Evolutionary conservation across 2,329 filamentous ascomycete genomes (phyloP), one percentile per base, ranked within the genome.

Genomic region (Clonostachys solani): DNA sequence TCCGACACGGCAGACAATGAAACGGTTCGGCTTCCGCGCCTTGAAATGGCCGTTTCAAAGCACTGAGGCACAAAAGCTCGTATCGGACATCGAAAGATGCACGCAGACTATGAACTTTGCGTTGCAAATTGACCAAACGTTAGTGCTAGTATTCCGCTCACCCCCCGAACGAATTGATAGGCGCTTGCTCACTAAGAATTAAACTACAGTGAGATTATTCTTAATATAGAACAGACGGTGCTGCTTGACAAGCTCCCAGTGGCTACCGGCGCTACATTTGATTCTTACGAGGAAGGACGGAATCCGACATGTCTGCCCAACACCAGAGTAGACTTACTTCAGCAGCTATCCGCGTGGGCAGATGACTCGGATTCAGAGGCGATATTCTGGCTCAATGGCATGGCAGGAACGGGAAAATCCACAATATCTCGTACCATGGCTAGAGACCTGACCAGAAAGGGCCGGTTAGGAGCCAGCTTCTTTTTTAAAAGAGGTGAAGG

Each of bases 251-350:
- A 23, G 19, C 19, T 43, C 10, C 42, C 42, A 13, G 17, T 43
- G 6, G 42, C 23, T 10, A 13, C 18, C 16, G 42, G 19, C 12
- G 45, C 38, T 5, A 15, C 37, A 15, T 46, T 46, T n/a, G 40
- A 46, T 41, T 19, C 38, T 8, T 29, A 42, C 17, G 52, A 4
- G 52, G 67, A 17, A 63, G 16, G 33, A 5, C 16, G 42, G 10
- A 19, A 36, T 17, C 12, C 45, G 13, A 41, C 23, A 15, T 42
- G 45, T 34, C 38, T 33, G 6, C 23, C 19, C 2, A 19, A 33
- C 12, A 46, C 45, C 9, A 19, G 45, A 33, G 45, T 46, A 5
- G 23, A 46, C 6, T 34, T 46, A 18, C n/a, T 46, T 6, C 16
- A 42, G 9, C 13, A 42, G 13, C 16, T 46, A 6, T 10, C 13